phyloP scores from a whole-genome alignment of 352 stramenopile genomes.

The Globisporangium recalcitrans region DNA sequence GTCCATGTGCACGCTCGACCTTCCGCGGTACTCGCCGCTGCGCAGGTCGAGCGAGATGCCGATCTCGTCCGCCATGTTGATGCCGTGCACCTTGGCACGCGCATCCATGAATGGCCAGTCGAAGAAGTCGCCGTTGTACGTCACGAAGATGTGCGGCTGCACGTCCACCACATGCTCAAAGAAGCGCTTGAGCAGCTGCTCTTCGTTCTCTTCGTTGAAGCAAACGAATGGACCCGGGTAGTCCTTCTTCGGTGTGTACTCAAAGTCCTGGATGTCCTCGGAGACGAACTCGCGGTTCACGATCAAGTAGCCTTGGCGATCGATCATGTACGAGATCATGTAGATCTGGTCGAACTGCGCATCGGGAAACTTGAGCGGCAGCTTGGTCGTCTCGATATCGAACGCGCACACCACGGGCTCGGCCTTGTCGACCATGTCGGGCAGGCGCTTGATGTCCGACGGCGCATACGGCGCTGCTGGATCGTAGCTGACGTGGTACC shows the following conservation, averaged over 20 bases:
- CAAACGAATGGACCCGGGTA: slow-evolving; percentile 92
- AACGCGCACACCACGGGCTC: slow-evolving; percentile 96
- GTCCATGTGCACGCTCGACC: slow-evolving; percentile 95
- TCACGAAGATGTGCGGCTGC: slow-evolving; percentile 98
- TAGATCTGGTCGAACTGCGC: slow-evolving; percentile 92
- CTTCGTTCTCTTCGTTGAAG: slow-evolving; percentile 93
- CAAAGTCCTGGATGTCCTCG: slow-evolving; percentile 97
- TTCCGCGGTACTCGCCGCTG: slow-evolving; percentile 90
- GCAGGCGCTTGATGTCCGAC: slow-evolving; percentile 42
- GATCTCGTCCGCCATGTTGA: slow-evolving; percentile 89
- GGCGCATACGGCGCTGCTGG: slow-evolving; percentile 48
- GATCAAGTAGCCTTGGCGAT: slow-evolving; percentile 94
- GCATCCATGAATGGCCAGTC: slow-evolving; percentile 98
- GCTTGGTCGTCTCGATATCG: slow-evolving; percentile 99
- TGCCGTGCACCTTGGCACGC: slow-evolving; percentile 87
- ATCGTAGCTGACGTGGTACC: slow-evolving; percentile 93
- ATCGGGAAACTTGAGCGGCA: slow-evolving; percentile 98
- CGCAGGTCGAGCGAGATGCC: slow-evolving; percentile 68
- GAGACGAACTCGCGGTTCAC: slow-evolving; percentile 96
- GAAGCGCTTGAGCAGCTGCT: slow-evolving; percentile 81
- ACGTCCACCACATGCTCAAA: slow-evolving; percentile 88
- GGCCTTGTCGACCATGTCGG: slow-evolving; percentile 90
- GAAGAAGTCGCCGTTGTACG: slow-evolving; percentile 99
- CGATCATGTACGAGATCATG: slow-evolving; percentile 99
- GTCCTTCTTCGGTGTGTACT: slow-evolving; percentile 96